Evolutionary conservation across 169 alveolate species (phyloP), one percentile per base, ranked within the genome.

Genomic region (Toxoplasma gondii): DNA sequence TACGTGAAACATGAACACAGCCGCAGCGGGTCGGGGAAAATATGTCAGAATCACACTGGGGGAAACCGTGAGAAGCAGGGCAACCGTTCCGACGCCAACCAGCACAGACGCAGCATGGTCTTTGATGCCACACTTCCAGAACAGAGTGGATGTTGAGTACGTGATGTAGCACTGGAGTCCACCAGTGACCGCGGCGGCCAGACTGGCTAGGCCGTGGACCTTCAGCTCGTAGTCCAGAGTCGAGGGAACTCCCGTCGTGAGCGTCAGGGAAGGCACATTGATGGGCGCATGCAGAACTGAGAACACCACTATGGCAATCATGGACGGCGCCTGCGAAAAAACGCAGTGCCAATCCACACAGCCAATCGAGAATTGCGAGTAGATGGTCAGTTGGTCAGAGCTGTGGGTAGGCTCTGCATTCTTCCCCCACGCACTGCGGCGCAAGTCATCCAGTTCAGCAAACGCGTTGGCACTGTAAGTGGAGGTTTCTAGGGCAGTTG

Each of bases 241-340:
- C 31, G 91, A 31, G 29, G 70, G 80, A 31, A n/a, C 31, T 16
- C 49, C 49, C 4, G 78, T 2, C 24, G 91, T 45, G 49, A 49
- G 45, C 43, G 91, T 10, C 34, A 86, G 45, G 1, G 91, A 44
- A 1, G 91, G 91, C n/a, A 86, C 78, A 45, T 86, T 86, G 80
- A 86, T 49, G 38, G 91, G 91, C 45, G 78, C 91, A 36, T 86
- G 91, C 45, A 86, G 45, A n/a, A 86, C 91, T 31, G 91, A 86
- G 43, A 86, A 86, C 27, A 86, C 70, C 29, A 86, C 78, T n/a
- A 86, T 86, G 16, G 78, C 80, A 29, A n/a, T 36, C 19, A 86
- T 17, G 34, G 80, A 49, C 16, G 43, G 80, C 70, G 31, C 19
- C 91, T 49, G 91, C 53, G 80, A 86, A 12, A 27, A 24, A 22